A percentile compares a stretch with the other conserved stretches of the same genome.
Evolutionary conservation across 2,329 filamentous ascomycete species (phyloP).

Genomic region (Orbilia quercus): DNA sequence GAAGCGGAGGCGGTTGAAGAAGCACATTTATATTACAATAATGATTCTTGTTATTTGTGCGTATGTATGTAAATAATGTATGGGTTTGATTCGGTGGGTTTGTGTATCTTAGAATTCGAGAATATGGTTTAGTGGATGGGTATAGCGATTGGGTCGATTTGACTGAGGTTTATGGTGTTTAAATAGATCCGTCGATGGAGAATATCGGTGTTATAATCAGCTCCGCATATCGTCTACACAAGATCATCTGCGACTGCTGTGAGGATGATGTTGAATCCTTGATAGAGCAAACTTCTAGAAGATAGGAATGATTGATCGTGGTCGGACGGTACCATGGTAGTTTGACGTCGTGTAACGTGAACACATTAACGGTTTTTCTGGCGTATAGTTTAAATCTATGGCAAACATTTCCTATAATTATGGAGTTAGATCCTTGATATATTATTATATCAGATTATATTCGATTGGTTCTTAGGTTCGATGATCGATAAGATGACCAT

Average conservation of each 20-base stretch:
- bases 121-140: too few relatives aligned
- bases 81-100: background rate
- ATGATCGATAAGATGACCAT: too few relatives aligned
- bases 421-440: too few relatives aligned
- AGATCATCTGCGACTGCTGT: background rate
- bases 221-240: background rate
- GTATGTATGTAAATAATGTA: background rate
- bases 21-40: too few relatives aligned
- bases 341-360: conserved; percentile 20
- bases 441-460: too few relatives aligned
- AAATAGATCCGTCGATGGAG: too few relatives aligned
- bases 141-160: conserved; percentile 16
- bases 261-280: background rate
- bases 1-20: conserved; percentile 55
- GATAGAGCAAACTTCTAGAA: conserved; percentile 46
- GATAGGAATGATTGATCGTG: background rate
- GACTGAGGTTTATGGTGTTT: too few relatives aligned
- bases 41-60: background rate
- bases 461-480: too few relatives aligned
- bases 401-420: background rate
- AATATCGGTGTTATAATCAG: background rate
- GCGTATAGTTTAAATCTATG: background rate
- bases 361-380: background rate
- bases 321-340: background rate
- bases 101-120: too few relatives aligned